phyloP scores from a whole-genome alignment of 73 alveolate genomes.

The Breviolum minutum region DNA sequence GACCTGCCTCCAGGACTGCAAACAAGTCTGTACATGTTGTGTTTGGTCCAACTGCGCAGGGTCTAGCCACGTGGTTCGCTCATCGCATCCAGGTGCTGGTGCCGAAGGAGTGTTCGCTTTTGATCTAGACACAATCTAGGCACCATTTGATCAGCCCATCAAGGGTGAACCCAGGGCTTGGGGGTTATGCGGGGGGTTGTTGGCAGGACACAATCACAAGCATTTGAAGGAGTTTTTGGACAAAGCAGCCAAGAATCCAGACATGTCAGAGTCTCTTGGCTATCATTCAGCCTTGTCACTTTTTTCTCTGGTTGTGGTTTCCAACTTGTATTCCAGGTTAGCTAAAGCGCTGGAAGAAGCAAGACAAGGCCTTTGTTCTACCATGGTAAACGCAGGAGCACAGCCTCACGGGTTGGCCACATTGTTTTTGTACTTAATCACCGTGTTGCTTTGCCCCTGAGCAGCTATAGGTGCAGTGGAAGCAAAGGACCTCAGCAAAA shows the following conservation, averaged over 20 bases:
- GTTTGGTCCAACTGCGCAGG: too few relatives aligned
- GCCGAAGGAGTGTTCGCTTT: neutral
- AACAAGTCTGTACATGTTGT: too few relatives aligned
- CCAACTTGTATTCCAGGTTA: slow-evolving; percentile 17
- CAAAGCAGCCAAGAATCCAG: slow-evolving; percentile 53
- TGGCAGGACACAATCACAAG: slow-evolving; percentile 33
- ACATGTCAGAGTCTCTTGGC: slow-evolving; percentile 19
- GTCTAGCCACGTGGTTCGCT: too few relatives aligned
- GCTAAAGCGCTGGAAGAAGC: slow-evolving; percentile 81
- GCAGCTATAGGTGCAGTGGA: slow-evolving; percentile 35
- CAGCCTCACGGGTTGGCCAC: neutral
- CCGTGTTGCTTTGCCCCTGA: neutral
- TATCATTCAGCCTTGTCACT: too few relatives aligned
- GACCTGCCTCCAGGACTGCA: too few relatives aligned
- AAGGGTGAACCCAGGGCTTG: neutral
- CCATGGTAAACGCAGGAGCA: neutral
- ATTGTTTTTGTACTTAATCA: neutral
- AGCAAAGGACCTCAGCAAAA: slow-evolving; percentile 2
- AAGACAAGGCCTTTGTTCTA: slow-evolving; percentile 22
- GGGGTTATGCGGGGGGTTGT: too few relatives aligned
- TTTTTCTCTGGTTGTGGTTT: neutral
- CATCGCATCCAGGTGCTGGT: too few relatives aligned
- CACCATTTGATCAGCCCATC: neutral
- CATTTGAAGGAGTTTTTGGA: slow-evolving; percentile 23
- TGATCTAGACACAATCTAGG: neutral